These are phyloP conservation scores for Candida labiduridarum DNA, from an alignment of 1,139 yeast genomes.

Conservation along the genomic window DNA sequence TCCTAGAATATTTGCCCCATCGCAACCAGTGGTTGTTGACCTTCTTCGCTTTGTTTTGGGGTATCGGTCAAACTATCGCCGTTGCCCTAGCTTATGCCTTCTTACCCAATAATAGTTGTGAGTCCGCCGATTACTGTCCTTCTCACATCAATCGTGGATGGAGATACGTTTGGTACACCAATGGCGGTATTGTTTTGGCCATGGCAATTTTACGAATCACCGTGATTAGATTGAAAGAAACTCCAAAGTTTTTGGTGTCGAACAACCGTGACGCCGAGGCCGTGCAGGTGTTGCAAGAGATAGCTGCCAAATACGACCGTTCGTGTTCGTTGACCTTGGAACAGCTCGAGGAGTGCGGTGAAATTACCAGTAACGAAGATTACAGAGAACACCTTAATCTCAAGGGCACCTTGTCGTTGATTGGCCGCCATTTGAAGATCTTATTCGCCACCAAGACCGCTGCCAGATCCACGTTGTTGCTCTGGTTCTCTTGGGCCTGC, in stretches of 20 bases:
- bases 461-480: conserved; percentile 29
- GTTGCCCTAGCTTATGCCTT: conserved; percentile 60
- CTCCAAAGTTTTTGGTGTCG: conserved; percentile 58
- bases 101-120: conserved; percentile 51
- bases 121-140: conserved; percentile 38
- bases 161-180: conserved; percentile 59
- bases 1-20: conserved; percentile 58
- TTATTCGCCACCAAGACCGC: conserved; percentile 31
- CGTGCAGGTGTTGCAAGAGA: conserved; percentile 30
- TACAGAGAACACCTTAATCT: conserved; percentile 22
- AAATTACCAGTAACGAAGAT: conserved; percentile 29
- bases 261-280: conserved; percentile 58
- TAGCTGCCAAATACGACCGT: conserved; percentile 48
- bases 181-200: conserved; percentile 54
- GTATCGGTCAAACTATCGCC: conserved; percentile 61
- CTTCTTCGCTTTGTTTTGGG: conserved; percentile 63
- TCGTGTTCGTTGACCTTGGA: conserved; percentile 47
- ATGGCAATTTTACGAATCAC: conserved; percentile 51
- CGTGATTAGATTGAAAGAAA: conserved; percentile 51
- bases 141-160: conserved; percentile 56
- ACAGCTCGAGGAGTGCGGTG: conserved; percentile 47
- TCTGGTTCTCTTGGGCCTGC: conserved; percentile 38
- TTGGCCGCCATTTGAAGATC: conserved; percentile 25
- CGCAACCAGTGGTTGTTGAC: conserved; percentile 57
- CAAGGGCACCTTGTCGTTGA: conserved; percentile 21